Evolutionary conservation across 2,329 filamentous ascomycete genomes (phyloP), one percentile per base, ranked within the genome.

Genomic region (Epichloe amarillans): DNA sequence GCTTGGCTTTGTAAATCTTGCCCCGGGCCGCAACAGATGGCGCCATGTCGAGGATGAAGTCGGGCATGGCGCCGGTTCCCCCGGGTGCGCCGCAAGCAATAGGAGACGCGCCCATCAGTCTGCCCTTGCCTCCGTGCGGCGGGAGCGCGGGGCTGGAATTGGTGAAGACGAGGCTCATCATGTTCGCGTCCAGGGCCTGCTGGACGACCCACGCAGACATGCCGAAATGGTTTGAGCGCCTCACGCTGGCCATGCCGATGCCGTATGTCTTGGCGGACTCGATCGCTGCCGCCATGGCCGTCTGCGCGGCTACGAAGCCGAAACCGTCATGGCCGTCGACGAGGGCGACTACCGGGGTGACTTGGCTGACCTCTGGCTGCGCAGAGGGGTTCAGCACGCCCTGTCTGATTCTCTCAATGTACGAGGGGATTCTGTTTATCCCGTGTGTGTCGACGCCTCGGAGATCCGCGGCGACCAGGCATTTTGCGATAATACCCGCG

Each of bases 201-300:
- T 87, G 83, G 11, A 89, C 85, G 0, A 89, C 62, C 84, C 86
- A 91, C 0, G 87, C 86, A 3, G 77, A 77, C 86, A 93, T 93
- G 50, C 87, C 87, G 59, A 86, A 90, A 64, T 91, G 86, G 59
- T 91, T 91, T 40, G 82, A 86, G 65, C 84, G 83, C 64, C 82
- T 85, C 60, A 91, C 72, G 52, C 77, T 80, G 0, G 84, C 83
- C 76, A 93, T 82, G 26, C 86, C 87, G 55, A 91, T 86, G 12
- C 86, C 86, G 58, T 74, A 80, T 2, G 67, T 63, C 23, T 70
- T 66, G 0, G 86, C 86, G 66, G 84, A 82, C 10, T 77, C 72
- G 44, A 89, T 79, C 0, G 86, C 86, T 0, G 74, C 72, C 1
- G 65, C 63, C 81, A 91, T 90, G 26, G 76, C 86, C 50, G 67